Conservation (phyloP, 768 basidiomycete genomes). For the Boletus insuetus region DNA sequence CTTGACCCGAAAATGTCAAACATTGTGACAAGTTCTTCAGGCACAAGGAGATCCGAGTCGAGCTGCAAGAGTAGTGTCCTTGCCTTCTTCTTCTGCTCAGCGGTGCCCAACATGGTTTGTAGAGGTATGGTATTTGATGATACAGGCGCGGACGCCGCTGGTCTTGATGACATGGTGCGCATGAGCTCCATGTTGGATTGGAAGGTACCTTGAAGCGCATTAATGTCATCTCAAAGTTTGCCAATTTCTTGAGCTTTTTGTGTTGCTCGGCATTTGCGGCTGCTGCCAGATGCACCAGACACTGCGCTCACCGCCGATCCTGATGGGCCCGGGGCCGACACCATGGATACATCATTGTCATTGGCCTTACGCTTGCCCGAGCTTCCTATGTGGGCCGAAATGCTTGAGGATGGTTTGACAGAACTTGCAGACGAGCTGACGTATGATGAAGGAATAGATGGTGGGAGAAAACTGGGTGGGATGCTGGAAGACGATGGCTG, state of each 20-base stretch:
- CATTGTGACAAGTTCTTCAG: not conserved
- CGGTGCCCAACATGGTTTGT: not conserved
- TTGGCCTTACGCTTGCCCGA: not conserved
- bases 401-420: not conserved
- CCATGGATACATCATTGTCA: not conserved
- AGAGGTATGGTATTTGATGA: not conserved
- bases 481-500: not conserved
- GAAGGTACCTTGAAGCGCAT: not conserved
- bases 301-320: not conserved
- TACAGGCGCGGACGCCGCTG: not conserved
- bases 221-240: no score
- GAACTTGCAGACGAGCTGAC: not conserved
- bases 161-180: not conserved
- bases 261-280: no score
- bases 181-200: not conserved
- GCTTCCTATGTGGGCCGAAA: not conserved
- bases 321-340: not conserved
- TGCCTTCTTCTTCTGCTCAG: not conserved
- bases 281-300: no score
- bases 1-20: not conserved
- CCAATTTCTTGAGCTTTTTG: no score
- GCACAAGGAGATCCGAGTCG: not conserved
- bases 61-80: not conserved
- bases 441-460: not conserved
- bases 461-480: not conserved